These are phyloP conservation scores for Botrytis porri DNA, from an alignment of 2,329 filamentous ascomycete genomes.

Conservation along the genomic window DNA sequence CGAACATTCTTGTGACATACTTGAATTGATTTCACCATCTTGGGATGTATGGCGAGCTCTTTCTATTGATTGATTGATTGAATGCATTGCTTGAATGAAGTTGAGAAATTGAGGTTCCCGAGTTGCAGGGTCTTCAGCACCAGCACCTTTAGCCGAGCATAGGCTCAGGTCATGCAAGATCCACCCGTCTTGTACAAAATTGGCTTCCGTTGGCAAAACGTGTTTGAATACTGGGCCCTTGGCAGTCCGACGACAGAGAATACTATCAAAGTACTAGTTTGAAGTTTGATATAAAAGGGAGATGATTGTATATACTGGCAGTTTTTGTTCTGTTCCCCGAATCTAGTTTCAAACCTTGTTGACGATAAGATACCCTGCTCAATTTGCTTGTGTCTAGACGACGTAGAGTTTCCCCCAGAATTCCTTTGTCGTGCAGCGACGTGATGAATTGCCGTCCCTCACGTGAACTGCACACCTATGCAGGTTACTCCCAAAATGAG, in stretches of 20 bases:
- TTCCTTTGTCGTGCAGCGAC: neutral
- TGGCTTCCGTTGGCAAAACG: conserved; percentile 11
- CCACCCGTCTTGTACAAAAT: conserved; percentile 1
- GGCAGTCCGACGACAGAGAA: neutral
- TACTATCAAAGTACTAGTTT: neutral
- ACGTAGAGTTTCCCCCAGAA: neutral
- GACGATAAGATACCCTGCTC: neutral
- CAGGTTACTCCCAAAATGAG: neutral
- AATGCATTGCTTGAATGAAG: neutral
- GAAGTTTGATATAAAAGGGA: neutral
- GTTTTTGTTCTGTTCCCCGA: neutral
- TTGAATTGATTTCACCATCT: neutral
- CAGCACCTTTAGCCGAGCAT: neutral
- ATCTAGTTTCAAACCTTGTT: neutral
- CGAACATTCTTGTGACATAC: neutral
- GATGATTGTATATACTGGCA: neutral
- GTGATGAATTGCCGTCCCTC: neutral
- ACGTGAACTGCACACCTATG: neutral
- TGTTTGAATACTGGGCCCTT: conserved; percentile 5
- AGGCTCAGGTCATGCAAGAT: neutral
- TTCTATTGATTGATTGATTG: neutral
- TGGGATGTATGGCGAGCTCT: neutral
- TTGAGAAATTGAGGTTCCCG: neutral
- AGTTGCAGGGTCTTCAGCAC: neutral
- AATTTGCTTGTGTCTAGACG: neutral